Evolutionary conservation across 1,284 basidiomycete genomes (phyloP).

Genomic region (Athelia sp.): DNA sequence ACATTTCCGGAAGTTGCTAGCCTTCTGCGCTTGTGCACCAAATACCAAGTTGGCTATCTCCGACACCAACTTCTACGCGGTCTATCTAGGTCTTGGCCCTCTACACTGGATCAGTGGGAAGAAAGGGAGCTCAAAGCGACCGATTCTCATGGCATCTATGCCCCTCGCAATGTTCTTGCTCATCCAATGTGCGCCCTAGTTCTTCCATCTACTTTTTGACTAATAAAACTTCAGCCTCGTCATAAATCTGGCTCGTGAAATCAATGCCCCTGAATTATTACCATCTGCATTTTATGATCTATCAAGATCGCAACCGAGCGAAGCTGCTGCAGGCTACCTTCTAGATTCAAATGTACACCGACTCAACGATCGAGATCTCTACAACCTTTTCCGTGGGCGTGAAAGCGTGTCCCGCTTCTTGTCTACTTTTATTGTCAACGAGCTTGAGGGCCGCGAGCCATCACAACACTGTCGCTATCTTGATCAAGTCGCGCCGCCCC

Average conservation of each 20-base stretch:
- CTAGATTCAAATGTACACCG: constrained; percentile 17
- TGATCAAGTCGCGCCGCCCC: constrained; percentile 36
- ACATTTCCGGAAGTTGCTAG: constrained; percentile 47
- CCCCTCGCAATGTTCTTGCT: constrained; percentile 46
- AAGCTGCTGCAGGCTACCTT: constrained; percentile 29
- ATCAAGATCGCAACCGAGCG: constrained; percentile 41
- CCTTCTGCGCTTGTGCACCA: constrained; percentile 57
- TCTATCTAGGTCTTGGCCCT: constrained; percentile 52
- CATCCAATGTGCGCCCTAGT: constrained; percentile 60
- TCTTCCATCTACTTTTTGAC: constrained; percentile 24
- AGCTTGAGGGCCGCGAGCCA: constrained; percentile 57
- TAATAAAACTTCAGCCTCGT: constrained; percentile 26
- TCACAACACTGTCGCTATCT: constrained; percentile 45
- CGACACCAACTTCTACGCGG: constrained; percentile 48
- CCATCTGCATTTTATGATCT: constrained; percentile 50
- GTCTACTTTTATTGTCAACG: constrained; percentile 67
- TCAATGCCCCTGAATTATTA: constrained; percentile 29
- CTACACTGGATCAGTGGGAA: constrained; percentile 56
- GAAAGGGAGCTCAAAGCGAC: constrained; percentile 50
- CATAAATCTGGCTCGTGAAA: constrained; percentile 38
- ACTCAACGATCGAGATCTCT: constrained; percentile 50
- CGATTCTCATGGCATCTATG: constrained; percentile 42
- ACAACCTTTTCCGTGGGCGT: constrained; percentile 56
- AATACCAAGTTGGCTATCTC: constrained; percentile 52
- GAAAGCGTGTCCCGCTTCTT: constrained; percentile 67